Evolutionary conservation across 331 rosid species (phyloP), one percentile per base, ranked within the genome.

Genomic region (Acacia concinna): DNA sequence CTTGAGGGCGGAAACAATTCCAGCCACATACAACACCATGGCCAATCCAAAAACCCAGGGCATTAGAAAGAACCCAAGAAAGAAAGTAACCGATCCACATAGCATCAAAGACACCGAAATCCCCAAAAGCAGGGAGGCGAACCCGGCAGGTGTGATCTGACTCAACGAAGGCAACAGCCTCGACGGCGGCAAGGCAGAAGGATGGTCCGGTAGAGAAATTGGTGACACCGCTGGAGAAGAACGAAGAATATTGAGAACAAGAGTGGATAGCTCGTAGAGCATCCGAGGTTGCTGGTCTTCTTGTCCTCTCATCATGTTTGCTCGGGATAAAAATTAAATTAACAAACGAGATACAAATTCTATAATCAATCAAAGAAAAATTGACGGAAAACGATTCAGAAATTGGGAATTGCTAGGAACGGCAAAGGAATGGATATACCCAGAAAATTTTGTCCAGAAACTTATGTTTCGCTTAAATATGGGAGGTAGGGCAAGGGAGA

Each of bases 21-120:
- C 98, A 20, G 86, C 97, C 67, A 94, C 90, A 14, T 86, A 94
- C 64, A 92, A 86, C 11, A 94, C 37, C 91, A 90, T 85, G 2
- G 83, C 85, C 79, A 92, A 85, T 20, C 93, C 94, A 0, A 92
- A 82, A 84, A 92, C 89, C 98, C 97, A 95, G 6, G 98, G 97
- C 98, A 95, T 95, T 85, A 95, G 81, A 20, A 95, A 32, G 84
- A 95, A 95, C 2, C 97, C 97, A n/a, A 95, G 86, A 46, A 95
- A 91, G 87, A 95, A 95, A 44, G 99, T 91, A n/a, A 95, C 92
- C 20, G 97, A 88, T 56, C 99, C 99, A 68, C 97, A 92, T 0
- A 95, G 93, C 97, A 95, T 95, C 85, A 95, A 65, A 54, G 97
- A 85, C 79, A 95, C 30, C 13, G 99, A 90, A 11, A 95, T 85